Evolutionary conservation across 2,329 filamentous ascomycete genomes (phyloP), one percentile per base, ranked within the genome.

Genomic region (Hymenoscyphus fraxineus): DNA sequence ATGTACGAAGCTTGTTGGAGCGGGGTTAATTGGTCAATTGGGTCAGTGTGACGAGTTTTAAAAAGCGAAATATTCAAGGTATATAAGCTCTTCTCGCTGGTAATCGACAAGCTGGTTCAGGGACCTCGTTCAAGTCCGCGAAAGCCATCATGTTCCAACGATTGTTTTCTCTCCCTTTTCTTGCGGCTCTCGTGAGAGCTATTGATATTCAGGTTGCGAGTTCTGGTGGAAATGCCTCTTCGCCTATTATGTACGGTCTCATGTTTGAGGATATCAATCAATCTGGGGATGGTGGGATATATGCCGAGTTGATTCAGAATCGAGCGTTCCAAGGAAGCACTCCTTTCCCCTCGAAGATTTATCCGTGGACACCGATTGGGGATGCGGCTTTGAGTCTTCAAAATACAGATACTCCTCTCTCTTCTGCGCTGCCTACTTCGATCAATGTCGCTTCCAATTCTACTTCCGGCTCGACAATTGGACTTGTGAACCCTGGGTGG

Each of bases 271-370:
- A 74, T 41, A 75, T 74, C 44, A 74, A 69, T 27, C 68, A 74
- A 58, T 74, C 71, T 13, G 72, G 73, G 5, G 73, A 74, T 61
- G 72, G 73, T 15, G 73, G 71, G 7, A 72, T 74, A 32, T 91
- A 92, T 73, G 88, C 86, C 59, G 88, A 92, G 72, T 76, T 92
- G 63, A 83, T 92, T 64, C 83, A 82, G 60, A 92, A 92, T 75
- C 83, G 88, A 59, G 89, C 88, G 12, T 91, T 92, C 71, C 89
- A 92, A 74, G 75, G 77, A 22, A 69, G 71, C 16, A 80, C 61
- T 16, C 66, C 13, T 74, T 86, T 35, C 77, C 81, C 41, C 75
- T 87, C 41, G 78, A 83, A 67, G 77, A 80, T 62, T 77, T 70
- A 80, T 77, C 61, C 72, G 27, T 75, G 70, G 70, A 58, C 41